phyloP scores from a whole-genome alignment of 164 flowering plant species.

The Platanus orientalis region DNA sequence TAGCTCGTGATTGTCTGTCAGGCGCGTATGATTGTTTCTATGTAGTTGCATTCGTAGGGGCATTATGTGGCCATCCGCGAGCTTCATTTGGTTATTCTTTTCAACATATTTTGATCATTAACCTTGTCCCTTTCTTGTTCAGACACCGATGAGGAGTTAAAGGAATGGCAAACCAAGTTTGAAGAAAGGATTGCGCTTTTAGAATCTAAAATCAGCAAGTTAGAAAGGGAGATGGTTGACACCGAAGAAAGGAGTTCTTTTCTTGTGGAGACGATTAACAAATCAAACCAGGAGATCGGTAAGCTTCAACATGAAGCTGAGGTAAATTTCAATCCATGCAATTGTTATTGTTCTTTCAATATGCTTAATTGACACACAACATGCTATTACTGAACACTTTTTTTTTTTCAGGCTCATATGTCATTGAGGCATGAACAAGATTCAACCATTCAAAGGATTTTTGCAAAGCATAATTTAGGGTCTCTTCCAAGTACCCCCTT shows the following conservation, averaged over 20 bases:
- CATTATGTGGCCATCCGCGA: not conserved
- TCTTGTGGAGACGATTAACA: conserved; percentile 29
- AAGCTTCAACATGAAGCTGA: conserved; percentile 83
- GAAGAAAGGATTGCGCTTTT: conserved; percentile 59
- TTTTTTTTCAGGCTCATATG: conserved; percentile 48
- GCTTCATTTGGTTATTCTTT: not conserved
- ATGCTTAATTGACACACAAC: not conserved
- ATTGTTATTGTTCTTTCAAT: conserved; percentile 1
- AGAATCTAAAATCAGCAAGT: conserved; percentile 51
- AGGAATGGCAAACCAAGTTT: conserved; percentile 86
- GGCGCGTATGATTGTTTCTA: no score
- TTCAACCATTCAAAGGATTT: conserved; percentile 48
- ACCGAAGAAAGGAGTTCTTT: conserved; percentile 33
- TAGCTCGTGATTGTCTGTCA: not conserved
- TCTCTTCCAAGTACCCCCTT: conserved; percentile 52
- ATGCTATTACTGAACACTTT: not conserved
- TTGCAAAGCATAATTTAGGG: conserved; percentile 69
- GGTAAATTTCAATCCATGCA: conserved; percentile 31
- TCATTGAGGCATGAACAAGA: conserved; percentile 67
- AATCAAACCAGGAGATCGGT: conserved; percentile 51
- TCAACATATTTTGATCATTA: not conserved
- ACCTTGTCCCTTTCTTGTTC: not conserved
- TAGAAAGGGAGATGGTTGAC: conserved; percentile 66
- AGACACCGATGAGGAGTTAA: conserved; percentile 94
- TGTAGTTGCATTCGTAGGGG: no score